Evolutionary conservation across 768 basidiomycete genomes (phyloP).

Genomic region (Exsudoporus frostii): DNA sequence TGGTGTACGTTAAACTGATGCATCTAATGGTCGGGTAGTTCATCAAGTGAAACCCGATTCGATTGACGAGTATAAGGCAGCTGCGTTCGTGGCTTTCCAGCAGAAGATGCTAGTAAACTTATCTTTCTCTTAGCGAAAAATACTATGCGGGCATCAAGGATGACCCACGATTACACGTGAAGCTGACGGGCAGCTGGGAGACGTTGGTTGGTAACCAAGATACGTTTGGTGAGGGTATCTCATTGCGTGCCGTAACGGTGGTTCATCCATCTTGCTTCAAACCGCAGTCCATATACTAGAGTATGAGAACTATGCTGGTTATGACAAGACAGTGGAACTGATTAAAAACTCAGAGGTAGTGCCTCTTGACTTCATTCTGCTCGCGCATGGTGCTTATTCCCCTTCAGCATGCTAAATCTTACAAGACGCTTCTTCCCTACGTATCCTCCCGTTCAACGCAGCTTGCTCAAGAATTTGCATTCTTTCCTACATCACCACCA

Average conservation of each 20-base stretch:
- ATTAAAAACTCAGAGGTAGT: constrained; percentile 66
- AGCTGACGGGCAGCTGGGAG: constrained; percentile 94
- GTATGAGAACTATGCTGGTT: constrained; percentile 91
- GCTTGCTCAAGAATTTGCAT: constrained; percentile 91
- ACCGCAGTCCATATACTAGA: constrained; percentile 70
- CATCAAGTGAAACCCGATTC: constrained; percentile 85
- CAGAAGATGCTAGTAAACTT: constrained; percentile 1
- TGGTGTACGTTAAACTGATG: not conserved
- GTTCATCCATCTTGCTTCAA: not conserved
- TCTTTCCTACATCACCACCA: constrained; percentile 89
- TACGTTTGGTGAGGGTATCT: constrained; percentile 60
- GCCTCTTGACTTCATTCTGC: not conserved
- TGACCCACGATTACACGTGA: constrained; percentile 71
- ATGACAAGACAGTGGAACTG: constrained; percentile 69
- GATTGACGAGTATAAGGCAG: constrained; percentile 79
- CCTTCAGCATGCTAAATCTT: constrained; percentile 60
- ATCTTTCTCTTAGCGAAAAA: constrained; percentile 51
- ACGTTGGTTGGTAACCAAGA: constrained; percentile 87
- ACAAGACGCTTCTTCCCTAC: constrained; percentile 73
- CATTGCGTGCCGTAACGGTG: not conserved
- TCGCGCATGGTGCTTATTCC: not conserved
- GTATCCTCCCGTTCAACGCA: constrained; percentile 71
- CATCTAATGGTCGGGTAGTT: constrained; percentile 40
- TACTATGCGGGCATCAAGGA: constrained; percentile 82
- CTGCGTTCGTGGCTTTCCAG: constrained; percentile 58